Conservation (phyloP, 1,284 basidiomycete species). For the Cutaneotrichosporon sp. region DNA sequence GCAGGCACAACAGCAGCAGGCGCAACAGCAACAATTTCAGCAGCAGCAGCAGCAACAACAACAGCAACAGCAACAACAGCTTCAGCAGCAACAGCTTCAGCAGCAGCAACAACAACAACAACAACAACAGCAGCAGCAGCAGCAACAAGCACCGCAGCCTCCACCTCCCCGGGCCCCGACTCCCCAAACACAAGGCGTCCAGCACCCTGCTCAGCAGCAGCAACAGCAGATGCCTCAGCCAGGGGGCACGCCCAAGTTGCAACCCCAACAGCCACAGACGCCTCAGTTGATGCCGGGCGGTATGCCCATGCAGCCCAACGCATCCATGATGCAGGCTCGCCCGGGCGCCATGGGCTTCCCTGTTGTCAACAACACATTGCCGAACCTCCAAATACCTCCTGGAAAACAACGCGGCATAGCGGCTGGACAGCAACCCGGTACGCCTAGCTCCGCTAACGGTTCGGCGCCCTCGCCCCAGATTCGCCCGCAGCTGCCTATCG, state of each 20-base stretch:
- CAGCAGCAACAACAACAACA: conserved; percentile 3
- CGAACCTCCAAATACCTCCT: conserved; percentile 37
- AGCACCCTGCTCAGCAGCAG: not conserved
- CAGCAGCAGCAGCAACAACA: not conserved
- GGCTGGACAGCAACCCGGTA: conserved; percentile 4
- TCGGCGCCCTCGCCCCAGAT: conserved; percentile 21
- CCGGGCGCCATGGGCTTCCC: conserved; percentile 15
- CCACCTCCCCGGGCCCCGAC: no score
- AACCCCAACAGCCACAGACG: not conserved
- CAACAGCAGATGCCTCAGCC: conserved; percentile 3
- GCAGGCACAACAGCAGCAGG: not conserved
- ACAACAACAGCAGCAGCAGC: not conserved
- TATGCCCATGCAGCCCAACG: conserved; percentile 10
- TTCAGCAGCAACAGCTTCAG: not conserved
- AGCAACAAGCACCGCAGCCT: not conserved
- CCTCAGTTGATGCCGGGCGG: conserved; percentile 2
- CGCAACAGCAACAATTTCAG: not conserved
- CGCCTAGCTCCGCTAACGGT: not conserved
- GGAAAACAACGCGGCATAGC: conserved; percentile 29
- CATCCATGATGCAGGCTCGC: conserved; percentile 13
- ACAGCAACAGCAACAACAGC: not conserved
- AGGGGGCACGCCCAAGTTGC: conserved; percentile 1
- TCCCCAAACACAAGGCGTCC: not conserved
- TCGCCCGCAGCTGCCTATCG: conserved; percentile 10
- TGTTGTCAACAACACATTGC: conserved; percentile 12